Evolutionary conservation across 2,329 filamentous ascomycete species (phyloP).

Genomic region (Pestalotiopsis sp.): DNA sequence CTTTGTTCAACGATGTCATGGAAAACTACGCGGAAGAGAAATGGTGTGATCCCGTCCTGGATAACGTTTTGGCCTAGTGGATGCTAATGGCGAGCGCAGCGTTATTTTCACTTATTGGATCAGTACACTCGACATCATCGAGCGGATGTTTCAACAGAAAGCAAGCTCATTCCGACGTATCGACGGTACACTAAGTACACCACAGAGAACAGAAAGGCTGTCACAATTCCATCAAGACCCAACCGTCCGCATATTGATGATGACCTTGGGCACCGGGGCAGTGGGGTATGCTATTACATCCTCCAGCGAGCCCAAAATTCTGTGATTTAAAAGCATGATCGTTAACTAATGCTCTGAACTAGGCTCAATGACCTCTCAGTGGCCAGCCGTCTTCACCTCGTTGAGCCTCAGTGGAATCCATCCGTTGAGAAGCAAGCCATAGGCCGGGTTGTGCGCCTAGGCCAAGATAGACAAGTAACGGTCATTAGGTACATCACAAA

Average conservation of each 20-base stretch:
- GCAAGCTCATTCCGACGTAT: background rate
- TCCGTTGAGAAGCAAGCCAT: conserved; percentile 3
- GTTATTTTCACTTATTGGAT: conserved; percentile 7
- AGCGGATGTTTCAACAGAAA: background rate
- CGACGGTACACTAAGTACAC: background rate
- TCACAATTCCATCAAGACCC: background rate
- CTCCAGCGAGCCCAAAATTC: too few species aligned
- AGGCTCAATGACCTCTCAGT: background rate
- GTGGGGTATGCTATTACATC: background rate
- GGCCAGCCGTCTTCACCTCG: conserved; percentile 4
- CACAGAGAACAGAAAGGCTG: background rate
- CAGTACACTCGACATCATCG: conserved; percentile 3
- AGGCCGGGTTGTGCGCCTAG: background rate
- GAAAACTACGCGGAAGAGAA: background rate
- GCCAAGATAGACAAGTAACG: background rate
- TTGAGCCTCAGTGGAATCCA: conserved; percentile 12
- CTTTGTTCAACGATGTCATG: background rate
- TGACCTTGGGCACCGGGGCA: background rate
- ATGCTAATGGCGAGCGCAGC: background rate
- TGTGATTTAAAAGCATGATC: too few species aligned
- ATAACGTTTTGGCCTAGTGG: background rate
- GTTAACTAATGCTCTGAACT: background rate
- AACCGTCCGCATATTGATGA: background rate
- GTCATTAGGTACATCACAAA: background rate
- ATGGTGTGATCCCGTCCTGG: background rate